Base-by-base conservation (phyloP, 306 rosid species). In the Heteromeles arbutifolia region DNA sequence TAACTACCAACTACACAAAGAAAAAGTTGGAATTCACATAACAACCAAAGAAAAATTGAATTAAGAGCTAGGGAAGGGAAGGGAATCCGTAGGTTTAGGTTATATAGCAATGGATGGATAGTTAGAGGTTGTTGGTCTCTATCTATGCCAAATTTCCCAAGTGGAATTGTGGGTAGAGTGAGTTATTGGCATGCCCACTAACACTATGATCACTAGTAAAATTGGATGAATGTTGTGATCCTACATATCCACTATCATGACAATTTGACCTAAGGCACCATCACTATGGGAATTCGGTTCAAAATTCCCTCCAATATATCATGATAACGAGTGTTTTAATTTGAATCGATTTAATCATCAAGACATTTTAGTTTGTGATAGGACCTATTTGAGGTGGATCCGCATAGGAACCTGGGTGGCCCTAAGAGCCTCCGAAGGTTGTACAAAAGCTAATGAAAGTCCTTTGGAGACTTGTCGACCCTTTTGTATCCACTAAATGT, bases 81-180 rank as follows among this genome's bases (percentile, higher is more conserved):
- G 44, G 44, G 44, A 41, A 41, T 41, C 44, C 44, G 44, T 41
- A 41, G 44, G 12, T 41, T 41, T 41, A 41, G 44, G 44, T 9
- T 9, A 39, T 39, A 13, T 61, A 15, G 65, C 31, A 44, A 34
- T 34, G 39, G 39, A 32, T 29, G 25, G 53, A 75, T 8, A 8
- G 41, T 7, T 68, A 67, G 77, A 17, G 70, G 80, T 70, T 50
- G 76, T 72, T 52, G 67, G 73, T 58, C 53, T 34, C 39, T 6
- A 34, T 65, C 37, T 34, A 70, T 67, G 81, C 70, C 39, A 65
- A 57, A 57, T 5, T 53, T 67, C 64, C 31, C 18, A 13, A 29
- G 52, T 22, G 73, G 84, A 65, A 66, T n/a, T 50, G 8, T 58
- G 32, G 31, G 31, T 37, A 19, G 3, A 11, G 10, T 44, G 48